Conservation (phyloP, 2,329 filamentous ascomycete genomes). For the Lomentospora prolificans region DNA sequence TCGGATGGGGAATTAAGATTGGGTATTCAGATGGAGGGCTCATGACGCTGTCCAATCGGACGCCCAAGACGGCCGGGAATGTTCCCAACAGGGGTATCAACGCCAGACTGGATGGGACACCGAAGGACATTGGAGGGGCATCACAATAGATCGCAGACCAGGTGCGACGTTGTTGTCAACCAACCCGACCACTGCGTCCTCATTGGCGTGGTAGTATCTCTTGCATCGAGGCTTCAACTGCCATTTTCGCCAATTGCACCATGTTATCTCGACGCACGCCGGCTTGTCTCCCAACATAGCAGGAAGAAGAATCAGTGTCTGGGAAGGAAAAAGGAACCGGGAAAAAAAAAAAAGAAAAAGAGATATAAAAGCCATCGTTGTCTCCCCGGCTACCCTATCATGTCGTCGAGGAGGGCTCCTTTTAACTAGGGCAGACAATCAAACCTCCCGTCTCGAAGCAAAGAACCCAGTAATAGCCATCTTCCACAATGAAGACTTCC, state of each 20-base stretch:
- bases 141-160: background rate
- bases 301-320: too few species aligned
- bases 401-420: background rate
- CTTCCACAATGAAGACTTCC: slow-evolving; percentile 9
- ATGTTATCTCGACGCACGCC: too few species aligned
- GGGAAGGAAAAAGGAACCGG: too few species aligned
- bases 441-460: too few species aligned
- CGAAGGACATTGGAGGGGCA: background rate
- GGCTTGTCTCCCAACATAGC: too few species aligned
- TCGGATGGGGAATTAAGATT: background rate
- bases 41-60: background rate
- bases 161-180: background rate
- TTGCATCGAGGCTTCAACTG: slow-evolving; percentile 17
- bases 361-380: background rate
- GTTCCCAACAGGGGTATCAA: slow-evolving; percentile 1
- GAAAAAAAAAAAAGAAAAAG: background rate
- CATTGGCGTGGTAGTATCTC: slow-evolving; percentile 21
- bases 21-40: background rate
- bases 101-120: slow-evolving; percentile 1
- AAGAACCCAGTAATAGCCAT: too few species aligned
- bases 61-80: background rate
- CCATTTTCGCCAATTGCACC: slow-evolving; percentile 3
- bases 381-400: background rate
- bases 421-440: background rate
- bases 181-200: too few species aligned